Evolutionary conservation across 805 yeast species (phyloP).

Genomic region (Dipodascus albidus): DNA sequence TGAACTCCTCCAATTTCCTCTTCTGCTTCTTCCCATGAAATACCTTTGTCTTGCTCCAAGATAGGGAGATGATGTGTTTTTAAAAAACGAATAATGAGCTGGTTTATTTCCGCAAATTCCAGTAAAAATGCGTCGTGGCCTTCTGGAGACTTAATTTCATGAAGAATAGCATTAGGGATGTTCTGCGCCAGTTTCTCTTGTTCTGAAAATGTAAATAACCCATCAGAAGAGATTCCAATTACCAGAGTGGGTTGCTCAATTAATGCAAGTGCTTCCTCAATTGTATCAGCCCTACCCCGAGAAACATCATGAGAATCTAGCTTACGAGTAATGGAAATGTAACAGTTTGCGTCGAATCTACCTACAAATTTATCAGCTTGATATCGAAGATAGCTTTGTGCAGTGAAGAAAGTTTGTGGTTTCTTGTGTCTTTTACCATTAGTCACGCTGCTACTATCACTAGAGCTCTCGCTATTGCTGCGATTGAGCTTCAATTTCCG

Average conservation of each 20-base stretch:
- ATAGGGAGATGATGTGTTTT: slow-evolving; percentile 44
- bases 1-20: slow-evolving; percentile 22
- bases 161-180: slow-evolving; percentile 57
- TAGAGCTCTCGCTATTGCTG: slow-evolving; percentile 11
- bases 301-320: slow-evolving; percentile 92
- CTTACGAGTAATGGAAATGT: slow-evolving; percentile 86
- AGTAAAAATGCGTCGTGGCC: slow-evolving; percentile 96
- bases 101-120: slow-evolving; percentile 76
- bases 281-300: slow-evolving; percentile 48
- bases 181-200: slow-evolving; percentile 72
- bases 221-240: slow-evolving; percentile 87
- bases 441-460: slow-evolving; percentile 6
- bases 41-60: slow-evolving; percentile 32
- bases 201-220: slow-evolving; percentile 82
- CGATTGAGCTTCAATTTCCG: slow-evolving; percentile 10
- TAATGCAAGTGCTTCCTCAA: slow-evolving; percentile 43
- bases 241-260: slow-evolving; percentile 68
- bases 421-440: slow-evolving; percentile 1
- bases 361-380: slow-evolving; percentile 86
- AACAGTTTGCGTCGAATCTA: slow-evolving; percentile 94
- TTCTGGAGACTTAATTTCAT: slow-evolving; percentile 78
- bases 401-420: slow-evolving; percentile 66
- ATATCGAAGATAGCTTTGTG: slow-evolving; percentile 88
- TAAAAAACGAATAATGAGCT: slow-evolving; percentile 57
- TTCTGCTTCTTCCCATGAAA: slow-evolving; percentile 35